phyloP scores from a whole-genome alignment of 257 asterid species.

The Nicotiana attenuata region DNA sequence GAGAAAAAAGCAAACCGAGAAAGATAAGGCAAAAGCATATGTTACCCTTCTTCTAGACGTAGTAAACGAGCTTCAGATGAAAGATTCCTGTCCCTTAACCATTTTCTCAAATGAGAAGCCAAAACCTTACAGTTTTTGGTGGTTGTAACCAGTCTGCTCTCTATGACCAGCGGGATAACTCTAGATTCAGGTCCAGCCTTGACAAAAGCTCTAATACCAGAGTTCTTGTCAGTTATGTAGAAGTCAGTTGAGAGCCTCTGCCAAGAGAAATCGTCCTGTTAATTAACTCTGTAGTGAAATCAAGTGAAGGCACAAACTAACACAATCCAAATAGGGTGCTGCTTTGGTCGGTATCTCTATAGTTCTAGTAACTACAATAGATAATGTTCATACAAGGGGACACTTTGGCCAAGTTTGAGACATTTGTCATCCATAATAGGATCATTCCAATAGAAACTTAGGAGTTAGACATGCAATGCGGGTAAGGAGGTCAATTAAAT shows the following conservation, averaged over 20 bases:
- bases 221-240: slow-evolving; percentile 33
- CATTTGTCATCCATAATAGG: not conserved
- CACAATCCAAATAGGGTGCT: not conserved
- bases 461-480: not conserved
- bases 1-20: not conserved
- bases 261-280: slow-evolving; percentile 8
- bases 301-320: not conserved
- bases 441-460: not conserved
- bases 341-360: not conserved
- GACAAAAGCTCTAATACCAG: slow-evolving; percentile 31
- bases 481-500: not conserved
- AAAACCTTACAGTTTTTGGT: slow-evolving; percentile 21
- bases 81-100: slow-evolving; percentile 38
- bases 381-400: not conserved
- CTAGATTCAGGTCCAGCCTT: slow-evolving; percentile 34
- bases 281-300: not conserved
- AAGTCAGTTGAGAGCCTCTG: slow-evolving; percentile 39
- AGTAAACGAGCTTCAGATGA: slow-evolving; percentile 34
- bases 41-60: slow-evolving; percentile 40
- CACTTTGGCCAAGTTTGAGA: not conserved
- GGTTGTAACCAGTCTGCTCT: slow-evolving; percentile 33
- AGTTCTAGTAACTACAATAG: not conserved
- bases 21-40: not conserved
- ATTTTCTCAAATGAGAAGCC: slow-evolving; percentile 33
- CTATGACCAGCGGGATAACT: slow-evolving; percentile 28